Conservation (phyloP, 2,329 filamentous ascomycete genomes). For the Talaromyces verruculosus region DNA sequence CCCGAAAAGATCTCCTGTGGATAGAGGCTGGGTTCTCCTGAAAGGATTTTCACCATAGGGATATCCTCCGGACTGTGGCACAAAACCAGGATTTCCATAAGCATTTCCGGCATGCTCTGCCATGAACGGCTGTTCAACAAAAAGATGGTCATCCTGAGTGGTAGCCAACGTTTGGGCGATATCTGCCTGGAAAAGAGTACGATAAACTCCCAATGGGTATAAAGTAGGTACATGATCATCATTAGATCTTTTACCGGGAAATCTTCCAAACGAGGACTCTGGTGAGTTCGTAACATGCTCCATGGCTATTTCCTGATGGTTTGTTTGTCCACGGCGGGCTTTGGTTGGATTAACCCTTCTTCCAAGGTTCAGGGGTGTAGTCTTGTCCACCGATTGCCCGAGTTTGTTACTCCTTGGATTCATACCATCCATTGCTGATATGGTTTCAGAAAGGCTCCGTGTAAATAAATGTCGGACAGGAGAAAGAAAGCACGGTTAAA, state of each 20-base stretch:
- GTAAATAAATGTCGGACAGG: not conserved
- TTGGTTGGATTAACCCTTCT: not conserved
- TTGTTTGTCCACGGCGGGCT: not conserved
- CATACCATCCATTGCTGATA: not conserved
- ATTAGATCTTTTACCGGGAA: not conserved
- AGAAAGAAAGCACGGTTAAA: not conserved
- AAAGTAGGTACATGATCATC: not conserved
- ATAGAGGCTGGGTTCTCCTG: too few relatives aligned
- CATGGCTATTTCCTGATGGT: not conserved
- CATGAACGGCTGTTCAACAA: not conserved
- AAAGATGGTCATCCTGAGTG: not conserved
- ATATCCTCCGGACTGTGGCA: not conserved
- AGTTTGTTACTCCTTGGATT: not conserved
- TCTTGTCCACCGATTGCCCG: not conserved
- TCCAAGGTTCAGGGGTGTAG: not conserved
- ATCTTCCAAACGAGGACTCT: not conserved
- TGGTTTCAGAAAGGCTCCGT: not conserved
- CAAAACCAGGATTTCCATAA: not conserved
- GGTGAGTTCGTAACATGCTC: not conserved
- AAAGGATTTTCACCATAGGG: not conserved
- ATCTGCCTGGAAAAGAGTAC: not conserved
- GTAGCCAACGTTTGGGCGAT: not conserved
- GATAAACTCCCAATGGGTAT: not conserved
- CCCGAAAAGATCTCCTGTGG: not conserved
- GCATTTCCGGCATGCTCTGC: not conserved